phyloP scores from a whole-genome alignment of 73 alveolate genomes.

The Symbiodinium natans region DNA sequence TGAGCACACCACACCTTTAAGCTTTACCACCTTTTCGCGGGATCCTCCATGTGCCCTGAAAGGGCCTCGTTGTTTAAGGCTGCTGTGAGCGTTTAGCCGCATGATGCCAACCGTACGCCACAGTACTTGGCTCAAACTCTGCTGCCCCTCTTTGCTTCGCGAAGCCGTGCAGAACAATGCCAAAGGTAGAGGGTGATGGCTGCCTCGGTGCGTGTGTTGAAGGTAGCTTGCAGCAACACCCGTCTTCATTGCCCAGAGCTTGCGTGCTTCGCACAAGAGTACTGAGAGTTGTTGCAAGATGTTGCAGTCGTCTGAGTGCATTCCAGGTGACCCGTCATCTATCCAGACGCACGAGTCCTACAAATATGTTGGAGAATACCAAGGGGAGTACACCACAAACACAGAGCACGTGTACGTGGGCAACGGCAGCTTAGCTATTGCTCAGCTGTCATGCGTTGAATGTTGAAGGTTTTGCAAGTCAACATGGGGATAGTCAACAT shows the following conservation, averaged over 20 bases:
- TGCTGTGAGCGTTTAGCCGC: too few species aligned
- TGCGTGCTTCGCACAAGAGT: background rate
- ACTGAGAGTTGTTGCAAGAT: background rate
- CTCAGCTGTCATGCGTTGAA: too few species aligned
- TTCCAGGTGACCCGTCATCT: slow-evolving; percentile 38
- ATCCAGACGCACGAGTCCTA: slow-evolving; percentile 35
- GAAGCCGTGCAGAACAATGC: too few species aligned
- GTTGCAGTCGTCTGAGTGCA: background rate
- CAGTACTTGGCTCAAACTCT: too few species aligned
- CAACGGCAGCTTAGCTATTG: background rate
- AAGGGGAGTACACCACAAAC: slow-evolving; percentile 26
- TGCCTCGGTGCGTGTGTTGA: background rate
- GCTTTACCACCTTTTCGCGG: too few species aligned
- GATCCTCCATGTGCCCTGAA: too few species aligned
- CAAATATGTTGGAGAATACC: slow-evolving; percentile 36
- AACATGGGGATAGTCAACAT: background rate
- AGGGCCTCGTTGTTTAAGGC: too few species aligned
- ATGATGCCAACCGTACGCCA: too few species aligned
- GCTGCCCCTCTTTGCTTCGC: too few species aligned
- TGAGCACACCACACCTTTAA: too few species aligned
- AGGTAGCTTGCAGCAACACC: background rate
- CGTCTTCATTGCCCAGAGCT: too few species aligned
- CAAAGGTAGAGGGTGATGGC: background rate
- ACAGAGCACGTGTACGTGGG: background rate
- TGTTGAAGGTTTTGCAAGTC: too few species aligned